Evolutionary conservation across 208 protist genomes (phyloP).

Genomic region (Zelonia costaricensis): DNA sequence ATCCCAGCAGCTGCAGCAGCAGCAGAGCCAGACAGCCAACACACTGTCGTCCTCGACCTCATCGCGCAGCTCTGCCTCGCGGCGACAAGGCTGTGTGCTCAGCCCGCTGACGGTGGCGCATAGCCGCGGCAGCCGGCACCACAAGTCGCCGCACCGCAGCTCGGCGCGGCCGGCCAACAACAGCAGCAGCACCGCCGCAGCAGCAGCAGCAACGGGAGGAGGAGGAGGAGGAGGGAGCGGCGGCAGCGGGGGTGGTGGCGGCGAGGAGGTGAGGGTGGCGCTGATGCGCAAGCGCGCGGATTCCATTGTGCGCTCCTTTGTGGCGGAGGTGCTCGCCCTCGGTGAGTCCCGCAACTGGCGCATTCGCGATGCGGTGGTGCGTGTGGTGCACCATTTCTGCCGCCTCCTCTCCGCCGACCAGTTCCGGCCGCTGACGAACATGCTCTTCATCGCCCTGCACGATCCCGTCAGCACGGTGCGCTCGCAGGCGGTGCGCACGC

Average conservation of each 20-base stretch:
- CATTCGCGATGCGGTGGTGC: constrained; percentile 57
- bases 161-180: not conserved
- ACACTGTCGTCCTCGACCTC: constrained; percentile 7
- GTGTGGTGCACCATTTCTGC: constrained; percentile 50
- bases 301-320: constrained; percentile 31
- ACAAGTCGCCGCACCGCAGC: constrained; percentile 10
- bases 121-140: constrained; percentile 12
- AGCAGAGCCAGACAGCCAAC: not conserved
- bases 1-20: not conserved
- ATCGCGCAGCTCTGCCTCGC: constrained; percentile 16
- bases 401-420: constrained; percentile 37
- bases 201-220: not conserved
- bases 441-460: constrained; percentile 51
- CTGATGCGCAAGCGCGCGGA: constrained; percentile 24
- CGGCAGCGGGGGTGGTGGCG: not conserved
- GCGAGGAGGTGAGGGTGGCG: not conserved
- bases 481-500: constrained; percentile 41
- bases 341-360: constrained; percentile 76
- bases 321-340: constrained; percentile 42
- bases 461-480: constrained; percentile 78
- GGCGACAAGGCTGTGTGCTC: not conserved
- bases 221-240: not conserved
- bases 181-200: not conserved
- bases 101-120: constrained; percentile 1
- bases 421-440: constrained; percentile 49